Evolutionary conservation across 495 filamentous ascomycete genomes (phyloP), one percentile per base, ranked within the genome.

Genomic region (Aspergillus ostianus): DNA sequence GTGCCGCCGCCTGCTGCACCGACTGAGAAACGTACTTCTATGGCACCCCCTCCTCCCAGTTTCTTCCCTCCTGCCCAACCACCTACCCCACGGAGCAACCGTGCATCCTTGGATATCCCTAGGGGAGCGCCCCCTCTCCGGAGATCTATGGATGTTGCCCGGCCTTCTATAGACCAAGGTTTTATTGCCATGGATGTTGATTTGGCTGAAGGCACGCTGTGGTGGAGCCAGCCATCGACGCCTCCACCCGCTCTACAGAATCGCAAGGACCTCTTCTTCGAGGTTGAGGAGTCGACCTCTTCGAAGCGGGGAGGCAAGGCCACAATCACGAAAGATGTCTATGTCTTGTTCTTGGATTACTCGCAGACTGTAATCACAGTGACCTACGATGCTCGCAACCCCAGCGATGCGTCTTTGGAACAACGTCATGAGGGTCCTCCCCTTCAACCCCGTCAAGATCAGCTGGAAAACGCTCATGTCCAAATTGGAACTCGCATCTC

Each of bases 381-480:
- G 29, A 87, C 82, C 58, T 98, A 88, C 72, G 90, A 97, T 71
- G 76, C 86, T 3, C 80, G 85, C 48, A 87, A 96, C 65, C 84
- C 90, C 8, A 73, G 80, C 41, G 87, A 92, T 64, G 87, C 86
- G 10, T 73, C 78, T 3, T 70, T 97, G 9, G 90, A 95, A 62
- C 94, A 98, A 72, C 86, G 88, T 19, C 94, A 98, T 64, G 90
- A 98, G 64, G 74, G 82, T 1, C 93, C 94, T 8, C 93, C 94
- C 9, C 80, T 86, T n/a, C 78, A 82, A 7, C 84, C 89, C 44
- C 89, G 94, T n/a, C 93, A 97, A 72, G 94, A 98, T 67, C 89
- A 97, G 67, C 84, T 98, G 8, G 95, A 98, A 70, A 81, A 86
- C 59, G 90, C 88, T 19, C 91, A 94, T 70, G 77, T 85, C 13